A percentile compares a stretch with the other conserved stretches of the same genome.
These are phyloP conservation scores for Suillus weaverae DNA, from an alignment of 768 basidiomycete genomes.

Conservation along the genomic window DNA sequence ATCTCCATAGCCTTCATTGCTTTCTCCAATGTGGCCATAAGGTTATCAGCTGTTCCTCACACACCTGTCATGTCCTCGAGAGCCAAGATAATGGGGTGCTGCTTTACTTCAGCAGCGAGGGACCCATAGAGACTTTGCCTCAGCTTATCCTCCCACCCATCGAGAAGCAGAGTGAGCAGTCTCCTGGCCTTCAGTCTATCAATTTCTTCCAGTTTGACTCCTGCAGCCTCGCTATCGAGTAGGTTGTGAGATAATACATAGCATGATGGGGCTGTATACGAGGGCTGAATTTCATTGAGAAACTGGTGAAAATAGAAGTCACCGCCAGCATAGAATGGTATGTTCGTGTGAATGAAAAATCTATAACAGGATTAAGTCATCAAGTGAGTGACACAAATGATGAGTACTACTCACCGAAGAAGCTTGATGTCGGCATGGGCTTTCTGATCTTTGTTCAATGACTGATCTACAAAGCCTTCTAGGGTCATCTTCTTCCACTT, in stretches of 20 bases:
- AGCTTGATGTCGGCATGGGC: too few relatives aligned
- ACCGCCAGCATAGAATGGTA: too few relatives aligned
- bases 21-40: slow-evolving; percentile 18
- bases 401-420: too few relatives aligned
- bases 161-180: slow-evolving; percentile 27
- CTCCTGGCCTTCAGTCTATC: slow-evolving; percentile 12
- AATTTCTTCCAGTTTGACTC: slow-evolving; percentile 22
- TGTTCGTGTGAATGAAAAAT: too few relatives aligned
- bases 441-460: too few relatives aligned
- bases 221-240: slow-evolving; percentile 22
- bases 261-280: slow-evolving; percentile 10
- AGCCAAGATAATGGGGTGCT: slow-evolving; percentile 24
- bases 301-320: too few relatives aligned
- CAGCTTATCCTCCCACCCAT: slow-evolving; percentile 34
- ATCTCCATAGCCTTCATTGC: slow-evolving; percentile 22
- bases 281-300: too few relatives aligned
- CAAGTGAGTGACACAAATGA: too few relatives aligned
- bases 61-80: slow-evolving; percentile 25
- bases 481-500: too few relatives aligned
- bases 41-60: slow-evolving; percentile 20
- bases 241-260: slow-evolving; percentile 28
- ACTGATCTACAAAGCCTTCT: too few relatives aligned
- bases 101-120: slow-evolving; percentile 23
- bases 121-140: slow-evolving; percentile 28
- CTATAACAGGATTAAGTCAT: too few relatives aligned